Evolutionary conservation across 306 rosid species (phyloP).

Genomic region (Pachyrhizus erosus): DNA sequence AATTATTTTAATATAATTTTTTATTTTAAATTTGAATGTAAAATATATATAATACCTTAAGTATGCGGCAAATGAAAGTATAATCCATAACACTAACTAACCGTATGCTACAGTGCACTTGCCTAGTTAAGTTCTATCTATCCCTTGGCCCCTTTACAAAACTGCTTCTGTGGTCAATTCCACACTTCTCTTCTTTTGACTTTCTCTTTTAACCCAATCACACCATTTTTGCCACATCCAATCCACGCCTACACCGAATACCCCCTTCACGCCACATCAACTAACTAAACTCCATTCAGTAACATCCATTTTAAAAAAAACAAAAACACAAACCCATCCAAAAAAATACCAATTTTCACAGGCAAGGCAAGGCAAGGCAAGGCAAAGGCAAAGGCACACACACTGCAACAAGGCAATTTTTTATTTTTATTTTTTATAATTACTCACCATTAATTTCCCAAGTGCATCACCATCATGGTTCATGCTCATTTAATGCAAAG

Average conservation of each 20-base stretch:
- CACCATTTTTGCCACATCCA: background rate
- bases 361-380: too few relatives aligned
- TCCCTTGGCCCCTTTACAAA: background rate
- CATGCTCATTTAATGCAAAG: slow-evolving; percentile 8
- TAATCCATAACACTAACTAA: too few relatives aligned
- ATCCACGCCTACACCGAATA: too few relatives aligned
- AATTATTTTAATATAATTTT: too few relatives aligned
- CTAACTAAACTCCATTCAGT: background rate
- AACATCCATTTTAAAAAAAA: background rate
- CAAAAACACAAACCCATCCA: background rate
- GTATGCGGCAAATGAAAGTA: too few relatives aligned
- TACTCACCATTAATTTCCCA: slow-evolving; percentile 1
- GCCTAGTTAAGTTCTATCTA: too few relatives aligned
- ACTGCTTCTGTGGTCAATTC: slow-evolving; percentile 12
- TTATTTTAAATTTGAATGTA: too few relatives aligned
- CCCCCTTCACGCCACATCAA: background rate
- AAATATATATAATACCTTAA: too few relatives aligned
- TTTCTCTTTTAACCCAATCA: background rate
- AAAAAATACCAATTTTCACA: background rate
- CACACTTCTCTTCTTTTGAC: background rate
- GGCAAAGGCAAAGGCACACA: too few relatives aligned
- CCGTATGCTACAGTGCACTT: too few relatives aligned
- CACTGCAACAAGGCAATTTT: background rate
- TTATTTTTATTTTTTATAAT: background rate
- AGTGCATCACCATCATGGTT: background rate